Percentiles rank a stretch among this genome's conserved stretches.
phyloP scores from a whole-genome alignment of 495 filamentous ascomycete species.

The Tuber microsphaerosporum region DNA sequence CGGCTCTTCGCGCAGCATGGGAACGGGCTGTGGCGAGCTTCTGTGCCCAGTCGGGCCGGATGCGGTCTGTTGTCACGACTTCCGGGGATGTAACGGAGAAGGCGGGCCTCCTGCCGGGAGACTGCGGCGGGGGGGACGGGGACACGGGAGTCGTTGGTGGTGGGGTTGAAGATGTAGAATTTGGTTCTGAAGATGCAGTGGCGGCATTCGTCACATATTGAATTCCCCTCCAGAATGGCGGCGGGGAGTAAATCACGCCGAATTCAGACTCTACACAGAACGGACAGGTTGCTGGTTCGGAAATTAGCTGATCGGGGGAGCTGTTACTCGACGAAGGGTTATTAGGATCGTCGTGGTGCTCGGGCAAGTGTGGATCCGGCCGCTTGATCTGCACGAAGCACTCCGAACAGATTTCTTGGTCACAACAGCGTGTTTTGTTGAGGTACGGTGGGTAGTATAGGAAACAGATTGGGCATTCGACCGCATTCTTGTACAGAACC shows the following conservation, averaged over 20 bases:
- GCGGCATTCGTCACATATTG: conserved; percentile 52
- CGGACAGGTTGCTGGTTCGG: conserved; percentile 85
- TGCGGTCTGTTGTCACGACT: conserved; percentile 83
- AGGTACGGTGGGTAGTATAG: conserved; percentile 91
- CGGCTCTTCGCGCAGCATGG: conserved; percentile 76
- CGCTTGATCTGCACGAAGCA: conserved; percentile 99
- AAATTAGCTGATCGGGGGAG: conserved; percentile 64
- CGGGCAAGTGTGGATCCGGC: conserved; percentile 89
- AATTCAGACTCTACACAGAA: conserved; percentile 95
- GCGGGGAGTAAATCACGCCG: conserved; percentile 83
- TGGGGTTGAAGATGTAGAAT: conserved; percentile 45
- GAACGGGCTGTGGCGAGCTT: conserved; percentile 79
- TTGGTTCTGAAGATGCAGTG: conserved; percentile 51
- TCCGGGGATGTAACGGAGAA: conserved; percentile 69
- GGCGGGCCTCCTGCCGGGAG: conserved; percentile 66
- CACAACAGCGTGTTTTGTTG: conserved; percentile 93
- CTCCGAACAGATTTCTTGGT: conserved; percentile 95
- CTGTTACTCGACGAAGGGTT: conserved; percentile 45
- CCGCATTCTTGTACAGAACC: conserved; percentile 80
- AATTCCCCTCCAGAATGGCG: conserved; percentile 79
- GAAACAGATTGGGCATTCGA: conserved; percentile 94
- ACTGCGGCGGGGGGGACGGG: conserved; percentile 31
- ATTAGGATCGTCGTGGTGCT: conserved; percentile 62
- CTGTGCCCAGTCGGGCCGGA: conserved; percentile 89
- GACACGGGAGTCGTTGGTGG: conserved; percentile 45